Percentiles rank a stretch among this genome's conserved stretches.
These are phyloP conservation scores for Phaffomyces thermotolerans DNA, from an alignment of 805 yeast species.

Conservation along the genomic window DNA sequence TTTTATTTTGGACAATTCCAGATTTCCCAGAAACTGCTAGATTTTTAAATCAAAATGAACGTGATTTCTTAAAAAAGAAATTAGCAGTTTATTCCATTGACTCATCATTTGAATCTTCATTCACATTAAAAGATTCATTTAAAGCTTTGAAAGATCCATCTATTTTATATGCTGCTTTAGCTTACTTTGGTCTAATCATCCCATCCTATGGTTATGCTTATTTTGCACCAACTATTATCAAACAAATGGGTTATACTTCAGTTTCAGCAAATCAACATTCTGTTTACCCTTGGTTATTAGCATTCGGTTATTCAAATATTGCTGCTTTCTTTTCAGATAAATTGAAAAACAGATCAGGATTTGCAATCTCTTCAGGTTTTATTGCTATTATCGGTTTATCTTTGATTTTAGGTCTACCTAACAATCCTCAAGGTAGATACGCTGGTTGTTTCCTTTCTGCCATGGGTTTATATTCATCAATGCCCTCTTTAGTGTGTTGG, in stretches of 20 bases:
- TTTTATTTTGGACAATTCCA: slow-evolving; percentile 32
- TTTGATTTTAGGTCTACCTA: slow-evolving; percentile 29
- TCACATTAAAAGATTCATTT: slow-evolving; percentile 26
- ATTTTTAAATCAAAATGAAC: slow-evolving; percentile 34
- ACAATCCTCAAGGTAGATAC: slow-evolving; percentile 33
- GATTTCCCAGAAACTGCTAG: slow-evolving; percentile 36
- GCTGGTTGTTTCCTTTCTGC: slow-evolving; percentile 33
- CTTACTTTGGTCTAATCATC: slow-evolving; percentile 32
- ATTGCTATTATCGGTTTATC: slow-evolving; percentile 29
- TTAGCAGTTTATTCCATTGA: slow-evolving; percentile 31
- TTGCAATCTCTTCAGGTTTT: slow-evolving; percentile 27
- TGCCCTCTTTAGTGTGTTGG: slow-evolving; percentile 30
- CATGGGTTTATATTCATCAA: slow-evolving; percentile 31
- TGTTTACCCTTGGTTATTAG: slow-evolving; percentile 78
- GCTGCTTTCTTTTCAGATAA: slow-evolving; percentile 60
- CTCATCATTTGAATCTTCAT: slow-evolving; percentile 29
- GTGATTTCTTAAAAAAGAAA: slow-evolving; percentile 30
- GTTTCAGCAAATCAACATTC: slow-evolving; percentile 74
- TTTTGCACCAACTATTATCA: slow-evolving; percentile 34
- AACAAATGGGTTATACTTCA: slow-evolving; percentile 46
- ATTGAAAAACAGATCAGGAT: slow-evolving; percentile 37
- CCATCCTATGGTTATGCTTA: slow-evolving; percentile 39
- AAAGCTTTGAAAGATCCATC: slow-evolving; percentile 52
- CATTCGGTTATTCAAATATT: slow-evolving; percentile 60
- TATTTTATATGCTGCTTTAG: slow-evolving; percentile 31